A percentile compares a stretch with the other conserved stretches of the same genome.
These are phyloP conservation scores for Sporothrix sp. DNA, from an alignment of 2,329 filamentous ascomycete species.

Conservation along the genomic window DNA sequence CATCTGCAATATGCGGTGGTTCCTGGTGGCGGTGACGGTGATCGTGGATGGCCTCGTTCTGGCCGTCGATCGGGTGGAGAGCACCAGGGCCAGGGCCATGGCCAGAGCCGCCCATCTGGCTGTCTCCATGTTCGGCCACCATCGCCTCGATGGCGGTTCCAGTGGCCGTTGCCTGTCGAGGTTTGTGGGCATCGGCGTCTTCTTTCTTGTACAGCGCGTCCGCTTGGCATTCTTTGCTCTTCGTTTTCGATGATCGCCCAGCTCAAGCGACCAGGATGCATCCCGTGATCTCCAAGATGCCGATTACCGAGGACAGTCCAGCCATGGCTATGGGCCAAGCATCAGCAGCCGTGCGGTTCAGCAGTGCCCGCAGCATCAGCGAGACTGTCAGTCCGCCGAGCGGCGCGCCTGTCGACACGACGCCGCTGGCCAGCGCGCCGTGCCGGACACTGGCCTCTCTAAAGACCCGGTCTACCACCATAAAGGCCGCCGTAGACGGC, in stretches of 20 bases:
- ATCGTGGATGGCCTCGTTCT: neutral
- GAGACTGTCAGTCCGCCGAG: slow-evolving; percentile 26
- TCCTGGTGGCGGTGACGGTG: neutral
- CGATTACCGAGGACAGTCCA: slow-evolving; percentile 20
- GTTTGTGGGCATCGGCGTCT: neutral
- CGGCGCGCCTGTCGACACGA: slow-evolving; percentile 22
- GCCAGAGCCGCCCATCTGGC: no score
- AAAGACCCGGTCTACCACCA: slow-evolving; percentile 23
- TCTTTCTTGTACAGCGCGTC: neutral
- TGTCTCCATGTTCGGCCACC: no score
- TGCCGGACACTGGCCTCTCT: neutral
- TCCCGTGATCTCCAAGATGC: slow-evolving; percentile 17
- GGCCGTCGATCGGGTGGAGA: no score
- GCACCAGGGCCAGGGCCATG: no score
- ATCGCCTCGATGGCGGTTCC: no score
- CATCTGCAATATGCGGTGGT: no score
- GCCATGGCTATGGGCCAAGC: slow-evolving; percentile 19
- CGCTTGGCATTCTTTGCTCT: neutral
- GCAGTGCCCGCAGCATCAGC: slow-evolving; percentile 21
- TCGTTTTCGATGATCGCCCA: neutral
- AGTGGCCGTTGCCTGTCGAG: no score
- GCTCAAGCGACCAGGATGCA: slow-evolving; percentile 15
- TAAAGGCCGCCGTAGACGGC: slow-evolving; percentile 22
- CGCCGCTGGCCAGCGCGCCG: slow-evolving; percentile 19
- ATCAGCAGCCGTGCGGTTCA: slow-evolving; percentile 13